These are phyloP conservation scores for Mortierella sp. DNA, from an alignment of 371 early-diverging fungal species.

Conservation along the genomic window DNA sequence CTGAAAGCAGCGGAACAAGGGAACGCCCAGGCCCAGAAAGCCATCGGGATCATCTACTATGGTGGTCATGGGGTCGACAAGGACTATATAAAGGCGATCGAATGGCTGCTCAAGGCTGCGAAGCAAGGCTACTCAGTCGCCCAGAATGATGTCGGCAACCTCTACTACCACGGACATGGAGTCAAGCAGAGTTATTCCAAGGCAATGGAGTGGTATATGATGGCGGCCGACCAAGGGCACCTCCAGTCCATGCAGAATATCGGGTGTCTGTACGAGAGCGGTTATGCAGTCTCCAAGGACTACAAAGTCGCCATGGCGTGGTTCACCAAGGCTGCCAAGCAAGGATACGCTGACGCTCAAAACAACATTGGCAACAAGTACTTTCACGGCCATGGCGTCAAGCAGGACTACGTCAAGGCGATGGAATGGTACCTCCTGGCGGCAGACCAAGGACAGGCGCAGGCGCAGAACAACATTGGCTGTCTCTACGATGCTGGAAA, in stretches of 20 bases:
- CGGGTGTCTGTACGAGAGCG: slow-evolving; percentile 65
- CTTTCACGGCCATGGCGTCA: slow-evolving; percentile 61
- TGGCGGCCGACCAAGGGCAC: slow-evolving; percentile 15
- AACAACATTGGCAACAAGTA: slow-evolving; percentile 64
- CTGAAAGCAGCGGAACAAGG: slow-evolving; percentile 60
- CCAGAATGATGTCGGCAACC: slow-evolving; percentile 63
- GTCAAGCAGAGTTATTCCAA: slow-evolving; percentile 18
- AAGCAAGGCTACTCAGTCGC: slow-evolving; percentile 23
- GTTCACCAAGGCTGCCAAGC: slow-evolving; percentile 66
- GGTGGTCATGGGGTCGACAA: neutral
- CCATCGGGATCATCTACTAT: neutral
- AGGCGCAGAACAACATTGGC: slow-evolving; percentile 80
- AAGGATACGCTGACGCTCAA: slow-evolving; percentile 61
- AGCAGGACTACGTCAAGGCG: slow-evolving; percentile 58
- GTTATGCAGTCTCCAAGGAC: slow-evolving; percentile 65
- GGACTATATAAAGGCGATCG: neutral
- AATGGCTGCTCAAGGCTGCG: slow-evolving; percentile 17
- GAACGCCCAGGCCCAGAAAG: neutral
- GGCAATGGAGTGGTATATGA: slow-evolving; percentile 10
- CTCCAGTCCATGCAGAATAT: slow-evolving; percentile 59
- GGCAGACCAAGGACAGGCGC: slow-evolving; percentile 59
- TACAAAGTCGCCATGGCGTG: slow-evolving; percentile 65
- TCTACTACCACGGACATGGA: slow-evolving; percentile 35
- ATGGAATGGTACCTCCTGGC: slow-evolving; percentile 61
- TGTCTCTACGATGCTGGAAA: slow-evolving; percentile 82